A percentile compares a stretch with the other conserved stretches of the same genome.
phyloP scores from a whole-genome alignment of 2,329 filamentous ascomycete genomes.

The Mariannaea elegans region DNA sequence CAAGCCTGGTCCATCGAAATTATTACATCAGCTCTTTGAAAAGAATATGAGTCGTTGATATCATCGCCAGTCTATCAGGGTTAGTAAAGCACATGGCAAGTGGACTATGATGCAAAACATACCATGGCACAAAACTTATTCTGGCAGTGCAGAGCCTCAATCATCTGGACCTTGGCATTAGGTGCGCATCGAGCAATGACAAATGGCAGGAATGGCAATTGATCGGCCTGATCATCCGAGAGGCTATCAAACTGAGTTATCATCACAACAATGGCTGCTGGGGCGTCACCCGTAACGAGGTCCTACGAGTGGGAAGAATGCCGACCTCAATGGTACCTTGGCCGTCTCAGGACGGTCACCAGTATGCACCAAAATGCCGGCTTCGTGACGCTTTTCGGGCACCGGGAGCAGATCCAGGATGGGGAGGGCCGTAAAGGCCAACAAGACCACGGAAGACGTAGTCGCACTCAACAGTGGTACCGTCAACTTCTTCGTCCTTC shows the following conservation, averaged over 20 bases:
- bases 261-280: slow-evolving; percentile 71
- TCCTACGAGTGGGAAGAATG: slow-evolving; percentile 63
- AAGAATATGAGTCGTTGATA: slow-evolving; percentile 74
- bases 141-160: slow-evolving; percentile 74
- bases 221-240: slow-evolving; percentile 69
- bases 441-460: slow-evolving; percentile 74
- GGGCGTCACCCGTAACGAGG: slow-evolving; percentile 61
- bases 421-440: slow-evolving; percentile 78
- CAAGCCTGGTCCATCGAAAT: slow-evolving; percentile 76
- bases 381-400: slow-evolving; percentile 68
- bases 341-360: slow-evolving; percentile 74
- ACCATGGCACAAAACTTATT: slow-evolving; percentile 71
- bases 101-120: slow-evolving; percentile 21
- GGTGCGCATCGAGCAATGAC: slow-evolving; percentile 77
- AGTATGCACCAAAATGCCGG: slow-evolving; percentile 72
- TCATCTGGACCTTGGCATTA: slow-evolving; percentile 78
- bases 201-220: slow-evolving; percentile 68
- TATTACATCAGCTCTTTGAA: slow-evolving; percentile 74
- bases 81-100: slow-evolving; percentile 11
- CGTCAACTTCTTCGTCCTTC: slow-evolving; percentile 51
- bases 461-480: slow-evolving; percentile 67
- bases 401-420: slow-evolving; percentile 71
- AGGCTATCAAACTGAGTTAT: slow-evolving; percentile 74
- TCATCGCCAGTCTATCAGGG: slow-evolving; percentile 75
- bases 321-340: slow-evolving; percentile 69